A percentile compares a stretch with the other conserved stretches of the same genome.
These are phyloP conservation scores for Penicillium alfredii DNA, from an alignment of 495 filamentous ascomycete genomes.

Conservation along the genomic window DNA sequence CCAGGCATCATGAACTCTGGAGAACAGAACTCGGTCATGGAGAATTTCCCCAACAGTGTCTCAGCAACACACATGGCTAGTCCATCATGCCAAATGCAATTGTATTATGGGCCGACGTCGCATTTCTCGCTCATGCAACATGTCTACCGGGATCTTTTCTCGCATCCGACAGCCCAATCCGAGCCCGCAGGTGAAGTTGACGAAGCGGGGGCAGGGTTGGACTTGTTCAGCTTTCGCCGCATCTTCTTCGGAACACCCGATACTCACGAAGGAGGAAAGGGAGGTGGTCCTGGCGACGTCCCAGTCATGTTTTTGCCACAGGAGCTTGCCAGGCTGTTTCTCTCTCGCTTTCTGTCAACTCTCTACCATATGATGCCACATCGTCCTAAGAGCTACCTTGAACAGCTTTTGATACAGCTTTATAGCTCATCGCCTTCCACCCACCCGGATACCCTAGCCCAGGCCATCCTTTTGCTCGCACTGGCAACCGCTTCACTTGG, in stretches of 20 bases:
- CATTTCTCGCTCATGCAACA: slow-evolving; percentile 44
- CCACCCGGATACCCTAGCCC: slow-evolving; percentile 20
- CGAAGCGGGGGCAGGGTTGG: slow-evolving; percentile 40
- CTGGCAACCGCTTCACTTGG: slow-evolving; percentile 31
- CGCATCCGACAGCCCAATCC: slow-evolving; percentile 20
- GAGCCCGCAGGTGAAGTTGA: slow-evolving; percentile 31
- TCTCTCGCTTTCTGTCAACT: slow-evolving; percentile 30
- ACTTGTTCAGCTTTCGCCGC: slow-evolving; percentile 40
- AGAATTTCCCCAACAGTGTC: slow-evolving; percentile 36
- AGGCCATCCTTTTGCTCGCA: slow-evolving; percentile 27
- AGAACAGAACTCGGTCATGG: slow-evolving; percentile 20
- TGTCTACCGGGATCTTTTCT: slow-evolving; percentile 35
- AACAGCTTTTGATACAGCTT: slow-evolving; percentile 27
- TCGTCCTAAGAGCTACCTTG: slow-evolving; percentile 22
- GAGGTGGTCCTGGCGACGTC: slow-evolving; percentile 10
- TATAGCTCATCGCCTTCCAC: slow-evolving; percentile 21
- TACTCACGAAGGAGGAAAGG: slow-evolving; percentile 20
- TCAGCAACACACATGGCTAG: slow-evolving; percentile 43
- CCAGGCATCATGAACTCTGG: slow-evolving; percentile 12
- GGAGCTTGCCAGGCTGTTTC: slow-evolving; percentile 29
- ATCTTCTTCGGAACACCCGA: slow-evolving; percentile 43
- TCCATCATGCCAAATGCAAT: slow-evolving; percentile 38
- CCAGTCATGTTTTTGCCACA: slow-evolving; percentile 34
- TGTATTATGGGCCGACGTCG: slow-evolving; percentile 44
- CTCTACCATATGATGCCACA: slow-evolving; percentile 32